Evolutionary conservation across 2,329 filamentous ascomycete genomes (phyloP).

Genomic region (Pseudogymnoascus sp.): DNA sequence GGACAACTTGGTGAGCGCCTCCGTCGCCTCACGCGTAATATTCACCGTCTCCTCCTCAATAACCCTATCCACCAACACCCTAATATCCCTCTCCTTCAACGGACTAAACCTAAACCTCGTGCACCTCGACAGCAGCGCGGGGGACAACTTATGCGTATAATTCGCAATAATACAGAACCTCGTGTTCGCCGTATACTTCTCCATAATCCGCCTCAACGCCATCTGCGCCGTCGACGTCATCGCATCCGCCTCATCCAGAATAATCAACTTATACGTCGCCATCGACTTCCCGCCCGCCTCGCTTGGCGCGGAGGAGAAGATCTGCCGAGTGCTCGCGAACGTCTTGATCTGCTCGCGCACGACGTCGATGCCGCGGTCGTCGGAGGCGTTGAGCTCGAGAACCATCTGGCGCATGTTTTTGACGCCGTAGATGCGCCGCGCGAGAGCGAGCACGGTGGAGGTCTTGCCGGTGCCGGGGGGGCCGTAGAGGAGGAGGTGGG

Average conservation of each 20-base stretch:
- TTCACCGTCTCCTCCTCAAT: conserved; percentile 80
- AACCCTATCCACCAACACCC: conserved; percentile 79
- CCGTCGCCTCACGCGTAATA: conserved; percentile 73
- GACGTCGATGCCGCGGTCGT: conserved; percentile 95
- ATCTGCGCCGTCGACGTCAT: conserved; percentile 99
- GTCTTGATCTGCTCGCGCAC: conserved; percentile 99
- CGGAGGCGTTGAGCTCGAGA: conserved; percentile 91
- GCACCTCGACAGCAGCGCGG: conserved; percentile 84
- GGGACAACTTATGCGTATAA: conserved; percentile 96
- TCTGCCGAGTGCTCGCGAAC: conserved; percentile 95
- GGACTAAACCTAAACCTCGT: conserved; percentile 94
- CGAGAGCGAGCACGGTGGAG: conserved; percentile 88
- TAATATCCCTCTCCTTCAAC: conserved; percentile 81
- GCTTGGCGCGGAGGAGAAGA: conserved; percentile 63
- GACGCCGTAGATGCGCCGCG: conserved; percentile 82
- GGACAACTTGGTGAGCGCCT: conserved; percentile 78
- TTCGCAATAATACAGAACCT: conserved; percentile 98
- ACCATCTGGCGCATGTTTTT: conserved; percentile 98
- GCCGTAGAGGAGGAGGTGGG: conserved; percentile 93
- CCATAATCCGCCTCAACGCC: conserved; percentile 95
- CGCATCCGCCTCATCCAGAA: conserved; percentile 96
- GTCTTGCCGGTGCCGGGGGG: conserved; percentile 97
- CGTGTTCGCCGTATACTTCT: conserved; percentile 97
- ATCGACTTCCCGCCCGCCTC: conserved; percentile 45
- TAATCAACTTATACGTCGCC: conserved; percentile 87